Evolutionary conservation across 2,329 filamentous ascomycete species (phyloP).

Genomic region (Curvularia lunata): DNA sequence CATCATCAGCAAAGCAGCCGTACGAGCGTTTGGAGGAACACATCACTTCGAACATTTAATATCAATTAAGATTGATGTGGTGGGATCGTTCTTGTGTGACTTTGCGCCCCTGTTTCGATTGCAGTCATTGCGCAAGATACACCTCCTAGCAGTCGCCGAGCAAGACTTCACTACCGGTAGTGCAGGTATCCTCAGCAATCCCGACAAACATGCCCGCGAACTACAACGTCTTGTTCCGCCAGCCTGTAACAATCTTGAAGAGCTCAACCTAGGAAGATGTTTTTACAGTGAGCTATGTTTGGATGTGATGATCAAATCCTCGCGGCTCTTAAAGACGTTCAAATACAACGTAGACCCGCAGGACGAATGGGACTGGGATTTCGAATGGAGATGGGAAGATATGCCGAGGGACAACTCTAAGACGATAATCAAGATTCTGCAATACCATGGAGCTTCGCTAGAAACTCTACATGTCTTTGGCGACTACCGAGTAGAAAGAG

Average conservation of each 20-base stretch:
- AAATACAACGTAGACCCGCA: conserved; percentile 11
- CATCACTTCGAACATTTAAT: conserved; percentile 30
- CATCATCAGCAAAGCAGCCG: conserved; percentile 25
- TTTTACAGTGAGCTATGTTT: conserved; percentile 21
- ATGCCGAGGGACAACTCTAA: conserved; percentile 1
- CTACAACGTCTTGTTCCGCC: conserved; percentile 26
- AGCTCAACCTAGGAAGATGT: conserved; percentile 22
- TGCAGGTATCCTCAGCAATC: neutral
- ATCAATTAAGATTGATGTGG: conserved; percentile 24
- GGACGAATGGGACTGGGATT: neutral
- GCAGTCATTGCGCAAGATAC: conserved; percentile 27
- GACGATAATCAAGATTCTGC: conserved; percentile 14
- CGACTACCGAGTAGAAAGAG: conserved; percentile 7
- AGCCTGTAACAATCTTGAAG: conserved; percentile 24
- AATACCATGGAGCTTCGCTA: conserved; percentile 20
- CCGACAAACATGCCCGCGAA: conserved; percentile 3
- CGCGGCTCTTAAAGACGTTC: conserved; percentile 24
- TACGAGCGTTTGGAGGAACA: conserved; percentile 13
- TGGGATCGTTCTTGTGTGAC: conserved; percentile 15
- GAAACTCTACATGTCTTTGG: conserved; percentile 18
- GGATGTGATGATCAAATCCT: conserved; percentile 23
- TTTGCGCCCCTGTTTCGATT: conserved; percentile 33
- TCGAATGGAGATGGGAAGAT: neutral
- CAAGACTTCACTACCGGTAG: neutral
- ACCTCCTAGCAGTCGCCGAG: conserved; percentile 19